A percentile compares a stretch with the other conserved stretches of the same genome.
Conservation (phyloP, 768 basidiomycete genomes). For the Lanmaoa rubissima region DNA sequence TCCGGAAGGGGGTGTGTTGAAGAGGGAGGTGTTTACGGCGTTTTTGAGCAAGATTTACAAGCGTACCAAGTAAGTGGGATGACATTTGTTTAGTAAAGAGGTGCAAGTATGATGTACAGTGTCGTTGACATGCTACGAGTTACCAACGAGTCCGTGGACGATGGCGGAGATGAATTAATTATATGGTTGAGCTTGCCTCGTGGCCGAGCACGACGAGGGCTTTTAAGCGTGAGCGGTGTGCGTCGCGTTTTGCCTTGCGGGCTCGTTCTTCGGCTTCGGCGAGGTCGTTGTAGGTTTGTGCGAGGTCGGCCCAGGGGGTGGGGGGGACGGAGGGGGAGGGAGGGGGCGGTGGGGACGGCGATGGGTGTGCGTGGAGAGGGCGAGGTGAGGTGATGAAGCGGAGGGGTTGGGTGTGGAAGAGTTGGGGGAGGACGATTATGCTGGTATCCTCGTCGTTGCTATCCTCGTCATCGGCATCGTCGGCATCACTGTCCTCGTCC, state of each 20-base stretch:
- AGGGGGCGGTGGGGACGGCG: not conserved
- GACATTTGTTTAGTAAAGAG: too few species aligned
- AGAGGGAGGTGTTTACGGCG: constrained; percentile 70
- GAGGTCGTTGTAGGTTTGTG: not conserved
- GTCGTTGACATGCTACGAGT: too few species aligned
- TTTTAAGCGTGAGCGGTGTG: constrained; percentile 8
- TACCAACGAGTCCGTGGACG: too few species aligned
- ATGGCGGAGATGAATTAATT: too few species aligned
- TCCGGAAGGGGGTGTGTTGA: constrained; percentile 46
- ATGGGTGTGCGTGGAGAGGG: too few species aligned
- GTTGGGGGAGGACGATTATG: constrained; percentile 4
- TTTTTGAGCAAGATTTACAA: constrained; percentile 88
- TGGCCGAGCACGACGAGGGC: constrained; percentile 3
- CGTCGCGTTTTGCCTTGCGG: constrained; percentile 12
- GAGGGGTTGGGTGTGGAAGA: constrained; percentile 1
- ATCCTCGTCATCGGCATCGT: not conserved
- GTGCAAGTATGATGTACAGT: too few species aligned
- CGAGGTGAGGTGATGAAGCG: not conserved
- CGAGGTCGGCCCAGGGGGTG: not conserved
- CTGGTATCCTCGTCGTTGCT: not conserved
- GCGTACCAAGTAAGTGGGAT: constrained; percentile 45
- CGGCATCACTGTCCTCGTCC: not conserved
- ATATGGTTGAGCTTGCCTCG: not conserved
- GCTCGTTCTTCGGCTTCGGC: constrained; percentile 5
- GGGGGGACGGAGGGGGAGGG: not conserved